phyloP scores from a whole-genome alignment of 1,284 basidiomycete species.

The Ceratobasidium papillatum region DNA sequence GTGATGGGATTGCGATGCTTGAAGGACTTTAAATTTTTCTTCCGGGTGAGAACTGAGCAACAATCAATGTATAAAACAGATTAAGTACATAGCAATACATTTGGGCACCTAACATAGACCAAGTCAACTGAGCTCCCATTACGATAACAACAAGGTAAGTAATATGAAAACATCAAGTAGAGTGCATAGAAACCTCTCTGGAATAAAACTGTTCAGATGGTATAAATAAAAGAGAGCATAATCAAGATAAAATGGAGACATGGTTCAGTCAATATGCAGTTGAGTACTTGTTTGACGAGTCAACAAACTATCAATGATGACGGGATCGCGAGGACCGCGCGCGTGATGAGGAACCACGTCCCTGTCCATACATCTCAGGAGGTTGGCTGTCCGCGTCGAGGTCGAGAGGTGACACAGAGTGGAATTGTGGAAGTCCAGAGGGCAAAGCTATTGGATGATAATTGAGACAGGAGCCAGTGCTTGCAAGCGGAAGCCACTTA shows the following conservation, averaged over 20 bases:
- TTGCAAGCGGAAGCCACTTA: neutral
- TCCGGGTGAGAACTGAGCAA: too few relatives aligned
- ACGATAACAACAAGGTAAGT: neutral
- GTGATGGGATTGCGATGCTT: too few relatives aligned
- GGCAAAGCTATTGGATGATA: neutral
- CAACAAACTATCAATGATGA: neutral
- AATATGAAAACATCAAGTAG: neutral
- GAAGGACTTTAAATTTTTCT: too few relatives aligned
- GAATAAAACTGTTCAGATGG: neutral
- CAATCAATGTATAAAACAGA: too few relatives aligned
- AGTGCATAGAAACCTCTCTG: neutral
- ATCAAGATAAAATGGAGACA: neutral
- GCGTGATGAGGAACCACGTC: neutral
- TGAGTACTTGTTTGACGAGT: neutral
- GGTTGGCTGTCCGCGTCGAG: neutral
- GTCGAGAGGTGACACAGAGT: neutral
- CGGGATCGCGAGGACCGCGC: neutral
- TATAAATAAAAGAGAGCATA: constrained; percentile 6
- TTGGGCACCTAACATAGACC: neutral
- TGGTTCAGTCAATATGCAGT: neutral
- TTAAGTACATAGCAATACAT: constrained; percentile 11
- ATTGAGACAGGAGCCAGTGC: neutral
- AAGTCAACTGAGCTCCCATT: neutral
- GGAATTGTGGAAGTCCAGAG: constrained; percentile 4
- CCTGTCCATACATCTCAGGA: neutral